Conservation (phyloP, 2,329 filamentous ascomycete genomes). For the Arthrobotrys sphaeroides region DNA sequence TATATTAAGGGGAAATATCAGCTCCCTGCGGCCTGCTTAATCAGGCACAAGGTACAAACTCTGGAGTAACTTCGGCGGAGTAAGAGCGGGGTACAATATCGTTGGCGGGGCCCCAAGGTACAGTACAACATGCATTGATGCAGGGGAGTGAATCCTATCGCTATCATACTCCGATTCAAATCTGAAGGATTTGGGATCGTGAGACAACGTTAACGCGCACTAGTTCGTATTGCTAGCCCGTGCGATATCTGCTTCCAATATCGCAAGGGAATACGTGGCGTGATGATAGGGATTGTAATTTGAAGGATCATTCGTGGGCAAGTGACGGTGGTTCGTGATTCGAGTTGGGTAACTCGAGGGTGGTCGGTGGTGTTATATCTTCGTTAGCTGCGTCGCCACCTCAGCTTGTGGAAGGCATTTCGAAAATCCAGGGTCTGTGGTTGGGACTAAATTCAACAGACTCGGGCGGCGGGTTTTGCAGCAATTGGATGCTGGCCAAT, state of each 20-base stretch:
- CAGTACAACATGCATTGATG: not conserved
- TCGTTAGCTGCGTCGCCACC: not conserved
- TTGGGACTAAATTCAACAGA: not conserved
- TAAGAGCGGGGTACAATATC: slow-evolving; percentile 18
- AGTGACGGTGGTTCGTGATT: not conserved
- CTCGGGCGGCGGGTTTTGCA: no score
- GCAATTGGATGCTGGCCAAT: no score
- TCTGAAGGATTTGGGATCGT: not conserved
- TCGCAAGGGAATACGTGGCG: not conserved
- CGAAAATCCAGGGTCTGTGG: not conserved
- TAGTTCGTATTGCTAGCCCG: not conserved
- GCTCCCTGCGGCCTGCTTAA: not conserved
- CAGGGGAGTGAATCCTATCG: slow-evolving; percentile 11
- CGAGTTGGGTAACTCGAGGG: not conserved
- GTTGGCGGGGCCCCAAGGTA: slow-evolving; percentile 26
- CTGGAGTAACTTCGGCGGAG: not conserved
- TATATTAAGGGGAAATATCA: slow-evolving; percentile 26
- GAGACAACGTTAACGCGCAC: not conserved
- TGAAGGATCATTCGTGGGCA: not conserved
- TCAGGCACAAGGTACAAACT: not conserved
- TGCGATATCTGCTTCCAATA: not conserved
- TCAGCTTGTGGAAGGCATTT: not conserved
- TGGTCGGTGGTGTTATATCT: not conserved
- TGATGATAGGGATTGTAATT: not conserved
- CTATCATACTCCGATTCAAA: not conserved